These are phyloP conservation scores for Linum trigynum DNA, from an alignment of 345 rosid species.

Conservation along the genomic window DNA sequence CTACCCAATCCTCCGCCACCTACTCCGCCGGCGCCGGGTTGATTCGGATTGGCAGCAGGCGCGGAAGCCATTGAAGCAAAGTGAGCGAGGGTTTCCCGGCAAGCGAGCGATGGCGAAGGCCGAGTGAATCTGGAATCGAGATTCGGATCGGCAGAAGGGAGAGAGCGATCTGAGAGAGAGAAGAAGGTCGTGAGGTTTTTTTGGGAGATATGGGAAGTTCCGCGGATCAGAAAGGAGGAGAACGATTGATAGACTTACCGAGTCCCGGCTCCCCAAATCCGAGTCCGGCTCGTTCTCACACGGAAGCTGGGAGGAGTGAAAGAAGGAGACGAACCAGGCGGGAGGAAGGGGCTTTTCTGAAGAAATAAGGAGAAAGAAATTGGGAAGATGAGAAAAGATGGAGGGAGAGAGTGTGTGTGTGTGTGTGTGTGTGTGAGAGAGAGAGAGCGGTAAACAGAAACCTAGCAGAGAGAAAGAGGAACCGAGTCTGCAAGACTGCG, in stretches of 20 bases:
- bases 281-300: background rate
- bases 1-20: background rate
- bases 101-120: background rate
- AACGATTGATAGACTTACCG: background rate
- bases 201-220: background rate
- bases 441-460: slow-evolving; percentile 1
- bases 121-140: background rate
- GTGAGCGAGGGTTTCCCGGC: background rate
- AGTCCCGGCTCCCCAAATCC: background rate
- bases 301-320: background rate
- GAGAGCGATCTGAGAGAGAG: background rate
- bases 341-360: background rate
- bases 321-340: background rate
- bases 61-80: background rate
- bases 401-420: background rate
- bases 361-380: background rate
- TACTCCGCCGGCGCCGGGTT: background rate
- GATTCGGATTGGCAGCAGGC: slow-evolving; percentile 21
- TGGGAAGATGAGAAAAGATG: background rate
- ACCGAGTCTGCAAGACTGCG: background rate
- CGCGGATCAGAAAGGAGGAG: background rate
- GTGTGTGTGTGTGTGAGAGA: background rate
- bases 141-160: background rate
- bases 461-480: background rate
- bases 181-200: background rate